Evolutionary conservation across 139 green algal genomes (phyloP), one percentile per base, ranked within the genome.

Genomic region (Tetradesmus obliquus): DNA sequence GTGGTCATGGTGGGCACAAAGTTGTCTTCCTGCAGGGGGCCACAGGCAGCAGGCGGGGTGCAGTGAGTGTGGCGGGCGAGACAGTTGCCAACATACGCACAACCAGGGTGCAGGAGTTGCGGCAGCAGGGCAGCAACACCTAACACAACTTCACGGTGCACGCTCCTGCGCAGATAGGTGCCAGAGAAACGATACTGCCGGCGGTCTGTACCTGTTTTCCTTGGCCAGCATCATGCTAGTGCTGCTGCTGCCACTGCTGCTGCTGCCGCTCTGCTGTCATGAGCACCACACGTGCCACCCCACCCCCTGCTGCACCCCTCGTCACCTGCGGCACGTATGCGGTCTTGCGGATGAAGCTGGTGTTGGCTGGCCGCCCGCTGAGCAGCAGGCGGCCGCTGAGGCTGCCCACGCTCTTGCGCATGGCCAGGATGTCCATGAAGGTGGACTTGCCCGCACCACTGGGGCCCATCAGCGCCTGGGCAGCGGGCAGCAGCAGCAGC

Each of bases 361-460:
- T 66, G n/a, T 9, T 87, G 55, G 84, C 84, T 71, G 66, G 71
- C 79, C 32, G 53, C 13, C 90, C 90, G 57, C 85, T 82, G 32
- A 93, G n/a, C 90, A 93, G 84, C 55, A 93, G 55, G 5, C 13
- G 5, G 7, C 90, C 90, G 13, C 10, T 90, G 45, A 92, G 66
- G 15, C 85, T 58, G 69, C 89, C 89, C 32, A 93, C 54, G 81
- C 51, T 92, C 81, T 94, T 94, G 45, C 92, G 79, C 90, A 94
- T 93, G n/a, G 92, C 89, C 20, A 94, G 86, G 82, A 94, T 94
- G 79, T 94, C 92, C 92, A 94, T 91, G 69, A 94, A 79, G 2
- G 92, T 94, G 13, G 87, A 92, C 79, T 94, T 94, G 80, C 92
- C 92, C 1, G 92, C 90, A 60, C 92, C 90, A 20, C 54, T 82